Evolutionary conservation across 1,284 basidiomycete species (phyloP).

Genomic region (Ustilago vetiveriae): DNA sequence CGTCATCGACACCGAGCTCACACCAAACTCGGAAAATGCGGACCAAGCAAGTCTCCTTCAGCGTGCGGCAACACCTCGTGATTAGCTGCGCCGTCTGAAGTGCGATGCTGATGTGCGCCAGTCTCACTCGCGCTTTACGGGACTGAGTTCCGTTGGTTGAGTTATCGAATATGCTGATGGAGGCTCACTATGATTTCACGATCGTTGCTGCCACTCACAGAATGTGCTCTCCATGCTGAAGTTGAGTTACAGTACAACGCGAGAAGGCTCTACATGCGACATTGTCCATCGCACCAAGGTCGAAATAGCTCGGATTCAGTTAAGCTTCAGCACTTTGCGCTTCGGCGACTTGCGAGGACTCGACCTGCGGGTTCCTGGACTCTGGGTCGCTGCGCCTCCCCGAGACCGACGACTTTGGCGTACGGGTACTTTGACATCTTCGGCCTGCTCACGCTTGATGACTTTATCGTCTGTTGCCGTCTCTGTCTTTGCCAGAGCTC

Average conservation of each 20-base stretch:
- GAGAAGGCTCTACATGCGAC: too few relatives aligned
- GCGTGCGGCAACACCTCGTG: background rate
- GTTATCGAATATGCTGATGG: too few relatives aligned
- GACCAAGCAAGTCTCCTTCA: too few relatives aligned
- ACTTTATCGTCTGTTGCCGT: constrained; percentile 3
- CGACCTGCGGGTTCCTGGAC: constrained; percentile 17
- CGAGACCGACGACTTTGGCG: constrained; percentile 38
- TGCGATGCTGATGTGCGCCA: too few relatives aligned
- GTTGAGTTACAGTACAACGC: too few relatives aligned
- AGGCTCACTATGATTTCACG: too few relatives aligned
- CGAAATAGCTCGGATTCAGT: constrained; percentile 13
- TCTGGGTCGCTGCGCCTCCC: constrained; percentile 10
- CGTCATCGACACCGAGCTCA: background rate
- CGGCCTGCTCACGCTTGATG: constrained; percentile 4
- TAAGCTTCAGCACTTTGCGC: constrained; percentile 37
- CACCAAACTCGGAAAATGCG: background rate
- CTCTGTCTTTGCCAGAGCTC: constrained; percentile 1
- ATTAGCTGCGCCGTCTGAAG: constrained; percentile 2
- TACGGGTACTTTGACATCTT: constrained; percentile 10
- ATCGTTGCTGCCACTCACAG: too few relatives aligned
- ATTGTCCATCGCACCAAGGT: too few relatives aligned
- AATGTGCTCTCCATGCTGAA: too few relatives aligned
- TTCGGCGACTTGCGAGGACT: constrained; percentile 27
- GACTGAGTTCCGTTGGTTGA: too few relatives aligned
- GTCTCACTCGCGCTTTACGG: too few relatives aligned